phyloP scores from a whole-genome alignment of 1,284 basidiomycete genomes.

The Melanopsichium pennsylvanicum region DNA sequence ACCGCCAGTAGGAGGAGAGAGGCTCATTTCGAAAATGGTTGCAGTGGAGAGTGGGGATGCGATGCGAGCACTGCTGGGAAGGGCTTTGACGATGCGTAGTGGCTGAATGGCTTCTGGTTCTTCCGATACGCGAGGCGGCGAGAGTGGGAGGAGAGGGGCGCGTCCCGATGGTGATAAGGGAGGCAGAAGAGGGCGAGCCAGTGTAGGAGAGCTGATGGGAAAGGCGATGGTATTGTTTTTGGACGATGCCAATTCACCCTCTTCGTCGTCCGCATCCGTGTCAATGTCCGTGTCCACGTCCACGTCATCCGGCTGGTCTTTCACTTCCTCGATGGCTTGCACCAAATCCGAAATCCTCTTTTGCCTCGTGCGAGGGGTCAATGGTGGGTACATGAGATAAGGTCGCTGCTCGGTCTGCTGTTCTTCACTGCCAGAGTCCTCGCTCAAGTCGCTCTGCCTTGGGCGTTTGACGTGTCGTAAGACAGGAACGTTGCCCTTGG shows the following conservation, averaged over 20 bases:
- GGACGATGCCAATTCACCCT: slow-evolving; percentile 4
- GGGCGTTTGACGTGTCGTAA: slow-evolving; percentile 39
- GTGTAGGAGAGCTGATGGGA: slow-evolving; percentile 3
- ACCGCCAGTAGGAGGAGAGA: background rate
- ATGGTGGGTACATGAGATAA: slow-evolving; percentile 2
- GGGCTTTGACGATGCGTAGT: slow-evolving; percentile 47
- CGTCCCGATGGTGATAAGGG: slow-evolving; percentile 1
- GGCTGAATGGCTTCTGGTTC: slow-evolving; percentile 21
- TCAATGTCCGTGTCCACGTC: too few relatives aligned
- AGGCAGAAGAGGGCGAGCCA: slow-evolving; percentile 3
- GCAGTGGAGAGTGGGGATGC: slow-evolving; percentile 29
- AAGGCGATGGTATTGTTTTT: slow-evolving; percentile 26
- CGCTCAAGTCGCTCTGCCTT: slow-evolving; percentile 32
- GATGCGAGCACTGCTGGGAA: slow-evolving; percentile 28
- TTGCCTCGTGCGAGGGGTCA: slow-evolving; percentile 34
- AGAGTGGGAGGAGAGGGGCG: background rate
- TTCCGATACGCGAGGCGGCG: background rate
- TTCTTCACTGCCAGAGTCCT: slow-evolving; percentile 19
- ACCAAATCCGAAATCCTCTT: slow-evolving; percentile 34
- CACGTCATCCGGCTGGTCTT: slow-evolving; percentile 16
- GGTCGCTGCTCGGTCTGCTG: background rate
- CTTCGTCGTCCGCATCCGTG: too few relatives aligned
- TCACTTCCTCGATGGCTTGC: slow-evolving; percentile 40
- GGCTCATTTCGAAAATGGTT: slow-evolving; percentile 32
- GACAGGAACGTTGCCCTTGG: slow-evolving; percentile 38